Evolutionary conservation across 768 basidiomycete genomes (phyloP).

Genomic region (Cystofilobasidium bisporidii): DNA sequence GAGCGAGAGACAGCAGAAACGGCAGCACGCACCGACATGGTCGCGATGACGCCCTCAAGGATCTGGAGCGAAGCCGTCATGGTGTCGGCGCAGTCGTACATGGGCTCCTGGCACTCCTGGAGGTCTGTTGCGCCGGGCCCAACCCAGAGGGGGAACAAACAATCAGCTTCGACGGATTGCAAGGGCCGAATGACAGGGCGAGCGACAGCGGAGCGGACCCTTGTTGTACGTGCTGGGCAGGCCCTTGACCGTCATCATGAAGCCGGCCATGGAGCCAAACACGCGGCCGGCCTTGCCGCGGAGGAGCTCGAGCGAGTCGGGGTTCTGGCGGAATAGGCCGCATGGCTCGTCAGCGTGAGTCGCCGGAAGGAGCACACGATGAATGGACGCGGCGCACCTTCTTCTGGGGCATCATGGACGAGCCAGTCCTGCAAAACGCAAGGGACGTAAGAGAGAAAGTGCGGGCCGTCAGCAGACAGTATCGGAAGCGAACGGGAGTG

Average conservation of each 20-base stretch:
- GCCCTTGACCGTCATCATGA: constrained; percentile 94
- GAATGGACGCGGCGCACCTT: constrained; percentile 54
- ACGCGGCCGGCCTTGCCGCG: constrained; percentile 91
- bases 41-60: constrained; percentile 86
- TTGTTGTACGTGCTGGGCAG: constrained; percentile 99
- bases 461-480: not conserved
- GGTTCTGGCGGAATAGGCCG: constrained; percentile 7
- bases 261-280: constrained; percentile 95
- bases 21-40: constrained; percentile 61
- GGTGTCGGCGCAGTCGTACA: constrained; percentile 89
- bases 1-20: no score
- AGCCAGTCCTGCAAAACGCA: constrained; percentile 70
- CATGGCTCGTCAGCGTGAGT: not conserved
- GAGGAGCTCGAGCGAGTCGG: constrained; percentile 82
- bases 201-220: constrained; percentile 38
- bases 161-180: not conserved
- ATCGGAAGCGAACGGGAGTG: not conserved
- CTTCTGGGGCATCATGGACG: constrained; percentile 99
- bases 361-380: not conserved
- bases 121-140: constrained; percentile 48
- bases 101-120: constrained; percentile 95
- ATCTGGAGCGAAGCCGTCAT: constrained; percentile 80
- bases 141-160: not conserved
- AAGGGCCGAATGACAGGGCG: no score
- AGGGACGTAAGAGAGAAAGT: constrained; percentile 15